Percentiles rank a stretch among this genome's conserved stretches.
Conservation (phyloP, 192 early-diverging fungal genomes). For the Mortierella antarctica region DNA sequence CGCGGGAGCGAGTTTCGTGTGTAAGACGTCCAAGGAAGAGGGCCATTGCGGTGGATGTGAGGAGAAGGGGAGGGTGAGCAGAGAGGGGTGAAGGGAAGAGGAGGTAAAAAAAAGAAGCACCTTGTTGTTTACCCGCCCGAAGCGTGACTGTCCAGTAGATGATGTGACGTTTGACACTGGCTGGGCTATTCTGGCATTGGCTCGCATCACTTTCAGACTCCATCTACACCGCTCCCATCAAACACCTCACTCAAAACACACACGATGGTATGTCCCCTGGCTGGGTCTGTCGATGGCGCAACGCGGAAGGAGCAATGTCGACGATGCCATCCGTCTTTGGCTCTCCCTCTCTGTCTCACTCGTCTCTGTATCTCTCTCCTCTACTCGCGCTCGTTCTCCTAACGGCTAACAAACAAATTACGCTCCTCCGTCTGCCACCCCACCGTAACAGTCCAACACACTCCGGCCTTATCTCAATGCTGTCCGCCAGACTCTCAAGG, state of each 20-base stretch:
- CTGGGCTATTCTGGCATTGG: constrained; percentile 4
- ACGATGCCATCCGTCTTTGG: background rate
- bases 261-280: background rate
- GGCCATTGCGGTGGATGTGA: constrained; percentile 39
- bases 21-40: constrained; percentile 61
- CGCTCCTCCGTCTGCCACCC: background rate
- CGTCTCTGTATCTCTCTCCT: background rate
- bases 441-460: constrained; percentile 86
- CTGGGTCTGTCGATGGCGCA: no score
- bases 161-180: background rate
- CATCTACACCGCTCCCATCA: background rate
- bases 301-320: no score
- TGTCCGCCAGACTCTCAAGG: constrained; percentile 92
- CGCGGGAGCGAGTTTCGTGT: constrained; percentile 58
- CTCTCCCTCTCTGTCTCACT: background rate
- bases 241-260: background rate
- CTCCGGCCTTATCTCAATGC: constrained; percentile 95
- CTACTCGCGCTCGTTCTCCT: background rate
- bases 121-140: constrained; percentile 1
- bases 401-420: no score
- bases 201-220: constrained; percentile 1
- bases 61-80: background rate
- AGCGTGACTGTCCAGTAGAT: background rate
- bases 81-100: background rate
- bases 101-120: constrained; percentile 2